Evolutionary conservation across 2,329 filamentous ascomycete genomes (phyloP), one percentile per base, ranked within the genome.

Genomic region (Hypoxylon sp.): DNA sequence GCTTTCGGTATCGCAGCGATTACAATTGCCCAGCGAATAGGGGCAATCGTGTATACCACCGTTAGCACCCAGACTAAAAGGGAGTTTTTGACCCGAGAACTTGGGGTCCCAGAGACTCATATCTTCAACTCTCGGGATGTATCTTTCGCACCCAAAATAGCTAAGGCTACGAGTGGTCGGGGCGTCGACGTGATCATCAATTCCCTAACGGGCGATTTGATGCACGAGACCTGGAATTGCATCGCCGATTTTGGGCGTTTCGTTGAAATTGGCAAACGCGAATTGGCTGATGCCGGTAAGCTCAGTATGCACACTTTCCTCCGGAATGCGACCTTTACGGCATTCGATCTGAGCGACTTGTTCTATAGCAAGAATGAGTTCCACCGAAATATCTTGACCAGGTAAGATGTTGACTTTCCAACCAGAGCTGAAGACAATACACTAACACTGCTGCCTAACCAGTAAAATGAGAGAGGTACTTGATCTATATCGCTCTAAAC

Each of bases 301-400:
- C 72, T 83, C 5, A 77, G 81, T 6, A 82, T 85, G 75, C 66
- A 76, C 2, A 74, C 75, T 0, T 85, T 85, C 56, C 74, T 77
- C 2, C 71, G 79, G 1, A 84, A 81, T 48, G 75, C 79, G 2
- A 79, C 77, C 1, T 84, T 84, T 57, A 75, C 79, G 0, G 80
- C 79, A 0, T 78, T 85, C 2, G 80, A 85, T 64, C 64, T 84
- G 2, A 40, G 17, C 5, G 66, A 72, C 0, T 14, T 73, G 10
- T 67, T 68, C 13, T 71, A 42, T 10, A 17, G 53, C 10, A 40
- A 71, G 2, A 46, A 65, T n/a, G n/a, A n/a, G 6, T 63, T 35
- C 44, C 49, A 69, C 17, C 49, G 59, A 6, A 27, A 54, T n/a
- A n/a, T 61, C 0, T n/a, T 59, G 4, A 11, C 27, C 6, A 56